Evolutionary conservation across 2,329 filamentous ascomycete species (phyloP).

Genomic region (Onygenales sp.): DNA sequence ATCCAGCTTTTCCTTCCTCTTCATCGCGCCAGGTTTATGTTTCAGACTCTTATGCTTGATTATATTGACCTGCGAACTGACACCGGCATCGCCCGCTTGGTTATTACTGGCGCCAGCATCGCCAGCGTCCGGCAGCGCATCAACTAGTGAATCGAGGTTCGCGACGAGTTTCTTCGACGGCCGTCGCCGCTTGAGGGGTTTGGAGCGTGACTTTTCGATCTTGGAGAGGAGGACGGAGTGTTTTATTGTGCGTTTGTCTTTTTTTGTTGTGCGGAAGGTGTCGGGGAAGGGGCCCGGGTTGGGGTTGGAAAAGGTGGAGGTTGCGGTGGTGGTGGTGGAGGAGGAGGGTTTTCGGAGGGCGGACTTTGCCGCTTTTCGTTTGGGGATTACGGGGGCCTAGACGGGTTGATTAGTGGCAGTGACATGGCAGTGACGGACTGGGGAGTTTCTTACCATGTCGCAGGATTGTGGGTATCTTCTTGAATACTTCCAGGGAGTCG

Average conservation of each 20-base stretch:
- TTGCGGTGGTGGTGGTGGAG: constrained; percentile 8
- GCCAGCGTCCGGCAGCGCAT: constrained; percentile 62
- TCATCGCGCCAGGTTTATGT: constrained; percentile 68
- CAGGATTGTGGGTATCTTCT: background rate
- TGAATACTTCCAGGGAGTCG: too few relatives aligned
- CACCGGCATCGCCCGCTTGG: constrained; percentile 26
- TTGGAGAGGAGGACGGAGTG: constrained; percentile 70
- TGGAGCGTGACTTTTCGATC: constrained; percentile 54
- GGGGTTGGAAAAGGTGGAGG: constrained; percentile 1
- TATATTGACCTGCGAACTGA: constrained; percentile 48
- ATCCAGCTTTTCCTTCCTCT: constrained; percentile 72
- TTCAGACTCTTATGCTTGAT: constrained; percentile 66
- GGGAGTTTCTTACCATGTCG: constrained; percentile 3
- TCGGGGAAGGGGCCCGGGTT: constrained; percentile 17
- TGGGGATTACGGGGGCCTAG: constrained; percentile 20
- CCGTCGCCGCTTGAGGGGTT: constrained; percentile 53
- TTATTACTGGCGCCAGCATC: constrained; percentile 32
- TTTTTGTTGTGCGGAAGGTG: constrained; percentile 62
- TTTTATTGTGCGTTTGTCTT: constrained; percentile 73
- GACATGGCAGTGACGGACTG: background rate
- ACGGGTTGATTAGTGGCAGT: background rate
- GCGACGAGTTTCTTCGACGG: constrained; percentile 70
- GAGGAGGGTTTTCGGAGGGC: constrained; percentile 12
- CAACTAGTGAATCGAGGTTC: constrained; percentile 64
- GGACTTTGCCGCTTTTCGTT: constrained; percentile 13